phyloP scores from a whole-genome alignment of 1,284 basidiomycete species.

The Rhodofomes roseus region DNA sequence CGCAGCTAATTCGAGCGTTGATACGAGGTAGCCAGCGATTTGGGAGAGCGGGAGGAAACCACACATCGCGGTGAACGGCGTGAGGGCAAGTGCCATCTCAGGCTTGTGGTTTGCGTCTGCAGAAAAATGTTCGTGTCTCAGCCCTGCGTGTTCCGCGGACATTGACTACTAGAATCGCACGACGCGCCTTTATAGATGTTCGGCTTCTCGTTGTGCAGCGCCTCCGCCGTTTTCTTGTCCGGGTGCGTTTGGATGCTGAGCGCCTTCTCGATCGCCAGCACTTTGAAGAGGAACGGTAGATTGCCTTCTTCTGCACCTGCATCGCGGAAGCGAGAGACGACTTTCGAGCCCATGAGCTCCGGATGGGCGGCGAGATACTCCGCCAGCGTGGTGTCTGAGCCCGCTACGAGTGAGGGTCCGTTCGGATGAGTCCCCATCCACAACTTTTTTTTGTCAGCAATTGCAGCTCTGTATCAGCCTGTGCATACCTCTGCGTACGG shows the following conservation, averaged over 20 bases:
- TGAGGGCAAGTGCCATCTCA: constrained; percentile 96
- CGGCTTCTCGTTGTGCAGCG: constrained; percentile 71
- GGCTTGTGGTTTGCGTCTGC: constrained; percentile 94
- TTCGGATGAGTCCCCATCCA: constrained; percentile 99
- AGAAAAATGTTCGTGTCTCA: not conserved
- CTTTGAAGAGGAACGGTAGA: constrained; percentile 92
- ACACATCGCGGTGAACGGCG: constrained; percentile 88
- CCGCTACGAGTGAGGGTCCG: constrained; percentile 65
- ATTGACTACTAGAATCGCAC: not conserved
- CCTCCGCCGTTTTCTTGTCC: constrained; percentile 84
- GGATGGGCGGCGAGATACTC: constrained; percentile 64
- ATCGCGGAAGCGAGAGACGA: constrained; percentile 54
- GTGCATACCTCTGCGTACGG: constrained; percentile 62
- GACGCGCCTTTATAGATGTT: constrained; percentile 46
- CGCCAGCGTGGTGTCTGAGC: constrained; percentile 47
- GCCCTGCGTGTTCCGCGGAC: not conserved
- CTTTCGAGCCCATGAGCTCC: constrained; percentile 63
- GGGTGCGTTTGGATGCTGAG: constrained; percentile 98
- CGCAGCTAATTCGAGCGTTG: constrained; percentile 75
- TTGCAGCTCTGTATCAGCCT: constrained; percentile 3
- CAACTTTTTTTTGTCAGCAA: constrained; percentile 45
- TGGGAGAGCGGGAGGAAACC: constrained; percentile 81
- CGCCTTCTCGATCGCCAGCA: constrained; percentile 91
- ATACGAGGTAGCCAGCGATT: constrained; percentile 65
- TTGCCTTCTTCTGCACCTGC: constrained; percentile 58